phyloP scores from a whole-genome alignment of 2,329 filamentous ascomycete genomes.

The Davidsoniella neocaledoniae region DNA sequence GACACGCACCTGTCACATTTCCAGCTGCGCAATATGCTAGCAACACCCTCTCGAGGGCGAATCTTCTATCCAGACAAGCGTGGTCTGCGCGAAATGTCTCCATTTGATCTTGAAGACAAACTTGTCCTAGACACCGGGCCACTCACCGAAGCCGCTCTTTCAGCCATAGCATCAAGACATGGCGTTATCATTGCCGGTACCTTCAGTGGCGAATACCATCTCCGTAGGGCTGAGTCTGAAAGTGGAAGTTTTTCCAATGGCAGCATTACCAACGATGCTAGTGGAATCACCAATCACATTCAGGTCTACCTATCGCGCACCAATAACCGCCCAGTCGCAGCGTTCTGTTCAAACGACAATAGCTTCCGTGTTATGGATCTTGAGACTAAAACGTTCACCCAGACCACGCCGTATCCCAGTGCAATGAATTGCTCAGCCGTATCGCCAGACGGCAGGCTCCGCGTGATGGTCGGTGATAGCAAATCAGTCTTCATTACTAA shows the following conservation, averaged over 20 bases:
- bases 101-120: constrained; percentile 28
- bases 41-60: constrained; percentile 36
- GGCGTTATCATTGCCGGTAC: constrained; percentile 43
- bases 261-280: constrained; percentile 29
- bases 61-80: constrained; percentile 38
- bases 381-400: constrained; percentile 39
- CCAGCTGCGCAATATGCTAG: constrained; percentile 46
- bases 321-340: constrained; percentile 35
- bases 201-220: constrained; percentile 38
- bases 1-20: constrained; percentile 45
- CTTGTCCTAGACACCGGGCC: constrained; percentile 28
- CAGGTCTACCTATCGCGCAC: constrained; percentile 38
- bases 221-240: constrained; percentile 28
- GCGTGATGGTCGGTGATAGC: constrained; percentile 56
- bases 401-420: constrained; percentile 35
- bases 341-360: constrained; percentile 47
- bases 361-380: constrained; percentile 43
- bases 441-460: constrained; percentile 53
- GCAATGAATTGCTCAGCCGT: constrained; percentile 58
- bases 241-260: constrained; percentile 25
- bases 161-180: constrained; percentile 33
- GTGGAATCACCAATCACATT: constrained; percentile 49
- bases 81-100: constrained; percentile 36
- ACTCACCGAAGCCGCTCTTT: constrained; percentile 26
- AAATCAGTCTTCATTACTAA: constrained; percentile 49